Evolutionary conservation across 768 basidiomycete species (phyloP), one percentile per base, ranked within the genome.

Genomic region (Rhizopogon sp.): DNA sequence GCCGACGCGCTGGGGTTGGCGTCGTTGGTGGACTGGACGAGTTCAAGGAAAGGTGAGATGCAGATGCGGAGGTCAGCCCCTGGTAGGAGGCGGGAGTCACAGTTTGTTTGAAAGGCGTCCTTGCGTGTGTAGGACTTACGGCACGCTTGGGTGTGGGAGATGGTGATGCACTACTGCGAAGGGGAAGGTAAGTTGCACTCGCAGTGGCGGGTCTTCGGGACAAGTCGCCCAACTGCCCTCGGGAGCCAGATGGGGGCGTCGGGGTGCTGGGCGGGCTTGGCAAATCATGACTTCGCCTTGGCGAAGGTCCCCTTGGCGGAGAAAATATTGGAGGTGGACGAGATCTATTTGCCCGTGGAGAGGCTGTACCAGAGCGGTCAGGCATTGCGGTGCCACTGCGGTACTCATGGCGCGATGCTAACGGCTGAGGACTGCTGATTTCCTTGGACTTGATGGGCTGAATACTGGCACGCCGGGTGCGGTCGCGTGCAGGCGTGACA

Each of bases 261-360:
- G 81, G 81, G 8, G 79, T 79, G 50, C 68, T 72, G 22, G 81
- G 78, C 13, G 78, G 74, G 52, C 73, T 76, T 31, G 74, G 72
- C 31, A 74, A 65, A 45, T 78, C 75, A 56, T 67, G 69, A 10
- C 64, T 68, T 55, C 65, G 66, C 57, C 70, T 68, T 29, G 73
- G 70, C 20, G 68, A 44, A 62, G 64, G 60, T 60, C 56, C 37
- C 51, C 57, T 65, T 42, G 66, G 62, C 49, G 66, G 56, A 46
- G 62, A 65, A 58, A 57, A 73, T 63, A 63, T 67, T 60, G 42
- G 70, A 66, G 56, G 61, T 56, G 56, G 72, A 64, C 65, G 73
- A 53, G 29, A 65, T 74, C 56, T 71, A 56, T 56, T 60, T 60
- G 69, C 60, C 59, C 59, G 68, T 49, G 61, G 62, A 52, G 60